Evolutionary conservation across 2,329 filamentous ascomycete genomes (phyloP).

Genomic region (Lomentospora prolificans): DNA sequence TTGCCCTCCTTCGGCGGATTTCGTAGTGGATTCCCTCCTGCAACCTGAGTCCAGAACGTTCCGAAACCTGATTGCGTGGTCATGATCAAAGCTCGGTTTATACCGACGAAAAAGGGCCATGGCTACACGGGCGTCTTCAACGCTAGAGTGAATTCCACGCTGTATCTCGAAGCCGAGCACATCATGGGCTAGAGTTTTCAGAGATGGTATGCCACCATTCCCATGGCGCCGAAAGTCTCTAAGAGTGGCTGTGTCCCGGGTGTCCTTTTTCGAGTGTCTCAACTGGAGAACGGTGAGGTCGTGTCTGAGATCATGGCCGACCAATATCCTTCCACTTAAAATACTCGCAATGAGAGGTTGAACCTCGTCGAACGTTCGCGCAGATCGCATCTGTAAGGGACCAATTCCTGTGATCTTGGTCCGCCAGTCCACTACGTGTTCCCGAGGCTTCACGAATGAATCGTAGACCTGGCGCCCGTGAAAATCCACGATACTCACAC

Average conservation of each 20-base stretch:
- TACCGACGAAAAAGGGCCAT: conserved; percentile 82
- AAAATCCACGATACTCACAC: conserved; percentile 87
- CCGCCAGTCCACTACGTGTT: conserved; percentile 80
- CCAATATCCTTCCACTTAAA: conserved; percentile 60
- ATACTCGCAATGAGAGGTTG: conserved; percentile 62
- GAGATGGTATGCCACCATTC: conserved; percentile 57
- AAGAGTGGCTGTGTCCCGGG: conserved; percentile 77
- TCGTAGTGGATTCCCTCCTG: no score
- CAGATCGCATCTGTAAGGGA: conserved; percentile 59
- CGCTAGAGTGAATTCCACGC: conserved; percentile 52
- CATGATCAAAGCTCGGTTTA: conserved; percentile 79
- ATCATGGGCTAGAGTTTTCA: conserved; percentile 48
- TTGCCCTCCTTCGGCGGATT: no score
- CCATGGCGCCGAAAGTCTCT: conserved; percentile 61
- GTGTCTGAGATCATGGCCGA: conserved; percentile 78
- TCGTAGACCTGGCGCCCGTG: conserved; percentile 91
- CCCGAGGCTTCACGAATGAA: conserved; percentile 72
- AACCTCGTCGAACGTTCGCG: conserved; percentile 65
- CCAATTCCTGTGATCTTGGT: conserved; percentile 78
- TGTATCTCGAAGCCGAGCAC: conserved; percentile 54
- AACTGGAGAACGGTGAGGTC: conserved; percentile 67
- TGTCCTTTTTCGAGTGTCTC: conserved; percentile 66
- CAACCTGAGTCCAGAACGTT: no score
- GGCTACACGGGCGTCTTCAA: conserved; percentile 74
- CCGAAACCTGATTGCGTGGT: no score